Base-by-base conservation (phyloP, 2,329 filamentous ascomycete genomes). In the Monosporascus sp. region DNA sequence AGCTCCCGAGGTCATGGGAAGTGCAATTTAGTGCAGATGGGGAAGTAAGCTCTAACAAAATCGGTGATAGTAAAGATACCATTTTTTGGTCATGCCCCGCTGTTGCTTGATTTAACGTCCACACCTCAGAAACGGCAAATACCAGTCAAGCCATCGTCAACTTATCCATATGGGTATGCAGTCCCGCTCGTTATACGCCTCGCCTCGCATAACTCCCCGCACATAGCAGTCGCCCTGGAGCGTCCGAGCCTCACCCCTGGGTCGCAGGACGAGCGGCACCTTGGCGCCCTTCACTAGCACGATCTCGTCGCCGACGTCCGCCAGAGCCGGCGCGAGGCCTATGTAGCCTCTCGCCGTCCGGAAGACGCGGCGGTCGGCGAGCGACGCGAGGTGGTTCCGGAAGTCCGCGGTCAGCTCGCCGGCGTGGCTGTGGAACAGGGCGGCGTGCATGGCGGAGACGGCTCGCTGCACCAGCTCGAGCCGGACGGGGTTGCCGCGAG, bases 181-280 rank as follows among this genome's bases (percentile, higher is more conserved):
- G 48, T 57, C 53, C n/a, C 58, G 50, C 45, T 60, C 54, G 19
- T 36, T 48, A 52, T 59, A 60, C 5, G 56, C 56, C 40, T 60
- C 56, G 19, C 58, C 56, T 47, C 50, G 49, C 58, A 59, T 60
- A 16, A 57, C 50, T 14, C 58, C 58, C 26, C 52, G 57, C 24
- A 60, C 38, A 40, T 54, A 60, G 48, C 58, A 60, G 48, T 60
- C 58, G 45, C 58, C 58, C 47, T 54, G 54, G 14, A 60, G 26
- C 9, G 53, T 55, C 54, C 58, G 58, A n/a, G 54, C 47, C 20
- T 54, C 51, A 2, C 44, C 52, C 3, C 16, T 54, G 22, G 52
- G 22, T 17, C 58, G 56, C 31, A 60, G 20, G 17, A 60, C 45
- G 16, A 60, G 48, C 37, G 58, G 56, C 7, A 60, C 56, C 43